A percentile compares a stretch with the other conserved stretches of the same genome.
Conservation (phyloP, 352 stramenopile genomes). For the Aphanomyces euteiches region DNA sequence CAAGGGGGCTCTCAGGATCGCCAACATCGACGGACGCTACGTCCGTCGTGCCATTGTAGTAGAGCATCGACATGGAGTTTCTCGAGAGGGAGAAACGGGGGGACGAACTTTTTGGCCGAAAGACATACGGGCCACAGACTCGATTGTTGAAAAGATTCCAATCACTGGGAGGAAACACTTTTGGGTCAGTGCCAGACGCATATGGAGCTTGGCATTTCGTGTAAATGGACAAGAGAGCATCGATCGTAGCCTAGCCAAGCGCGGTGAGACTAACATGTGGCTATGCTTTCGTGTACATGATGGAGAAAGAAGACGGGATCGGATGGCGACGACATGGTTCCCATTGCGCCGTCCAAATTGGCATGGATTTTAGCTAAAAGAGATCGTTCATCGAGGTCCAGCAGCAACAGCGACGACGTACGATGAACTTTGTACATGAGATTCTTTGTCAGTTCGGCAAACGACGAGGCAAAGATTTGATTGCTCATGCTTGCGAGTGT, state of each 20-base stretch:
- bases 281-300: conserved; percentile 38
- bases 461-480: conserved; percentile 1
- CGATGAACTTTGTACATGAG: conserved; percentile 10
- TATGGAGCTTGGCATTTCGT: conserved; percentile 51
- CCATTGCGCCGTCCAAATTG: conserved; percentile 49
- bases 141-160: not conserved
- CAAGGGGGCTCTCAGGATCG: conserved; percentile 5
- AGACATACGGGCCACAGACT: not conserved
- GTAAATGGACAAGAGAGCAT: conserved; percentile 81
- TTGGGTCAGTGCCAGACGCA: not conserved
- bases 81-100: not conserved
- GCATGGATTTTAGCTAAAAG: conserved; percentile 48
- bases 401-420: not conserved
- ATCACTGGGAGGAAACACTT: not conserved
- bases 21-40: not conserved
- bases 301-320: conserved; percentile 77
- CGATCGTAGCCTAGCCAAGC: conserved; percentile 39
- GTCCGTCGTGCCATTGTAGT: conserved; percentile 4
- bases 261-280: not conserved
- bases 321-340: conserved; percentile 45
- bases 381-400: not conserved
- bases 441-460: not conserved
- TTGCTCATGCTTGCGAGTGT: conserved; percentile 29
- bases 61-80: not conserved
- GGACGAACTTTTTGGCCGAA: not conserved